These are phyloP conservation scores for Amoebophrya sp. DNA, from an alignment of 169 alveolate genomes.

Conservation along the genomic window DNA sequence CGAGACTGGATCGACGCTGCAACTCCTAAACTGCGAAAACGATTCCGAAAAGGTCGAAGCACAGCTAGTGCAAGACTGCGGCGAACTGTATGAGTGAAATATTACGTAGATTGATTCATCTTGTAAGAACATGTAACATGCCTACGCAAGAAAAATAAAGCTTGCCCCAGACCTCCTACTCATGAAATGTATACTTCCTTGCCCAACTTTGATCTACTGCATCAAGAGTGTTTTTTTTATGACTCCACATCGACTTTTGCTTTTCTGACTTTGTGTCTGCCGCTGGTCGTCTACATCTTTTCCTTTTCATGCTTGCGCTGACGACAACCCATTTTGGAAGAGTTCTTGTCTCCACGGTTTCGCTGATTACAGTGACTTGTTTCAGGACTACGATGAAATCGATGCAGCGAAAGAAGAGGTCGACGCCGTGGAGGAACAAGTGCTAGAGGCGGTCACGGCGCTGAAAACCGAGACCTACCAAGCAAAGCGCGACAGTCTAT, in stretches of 20 bases:
- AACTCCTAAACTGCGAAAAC: background rate
- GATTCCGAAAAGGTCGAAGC: background rate
- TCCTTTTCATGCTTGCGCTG: too few species aligned
- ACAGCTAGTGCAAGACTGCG: background rate
- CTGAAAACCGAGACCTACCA: background rate
- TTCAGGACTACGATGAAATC: background rate
- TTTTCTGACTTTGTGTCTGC: too few species aligned
- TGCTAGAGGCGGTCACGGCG: background rate
- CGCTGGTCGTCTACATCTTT: background rate
- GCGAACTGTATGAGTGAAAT: too few species aligned
- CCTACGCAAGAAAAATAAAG: too few species aligned
- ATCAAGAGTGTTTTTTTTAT: too few species aligned
- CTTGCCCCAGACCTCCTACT: too few species aligned
- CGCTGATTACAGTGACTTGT: background rate
- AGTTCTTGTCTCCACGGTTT: background rate
- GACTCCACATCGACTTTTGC: too few species aligned
- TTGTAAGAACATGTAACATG: too few species aligned
- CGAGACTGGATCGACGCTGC: background rate
- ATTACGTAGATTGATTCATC: too few species aligned
- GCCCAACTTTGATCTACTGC: too few species aligned
- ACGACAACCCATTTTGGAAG: background rate
- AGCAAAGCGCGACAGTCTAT: background rate
- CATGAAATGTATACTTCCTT: too few species aligned
- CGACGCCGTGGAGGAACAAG: background rate
- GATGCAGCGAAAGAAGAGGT: background rate